These are phyloP conservation scores for Trichoderma erinaceum DNA, from an alignment of 495 filamentous ascomycete genomes.

Conservation along the genomic window DNA sequence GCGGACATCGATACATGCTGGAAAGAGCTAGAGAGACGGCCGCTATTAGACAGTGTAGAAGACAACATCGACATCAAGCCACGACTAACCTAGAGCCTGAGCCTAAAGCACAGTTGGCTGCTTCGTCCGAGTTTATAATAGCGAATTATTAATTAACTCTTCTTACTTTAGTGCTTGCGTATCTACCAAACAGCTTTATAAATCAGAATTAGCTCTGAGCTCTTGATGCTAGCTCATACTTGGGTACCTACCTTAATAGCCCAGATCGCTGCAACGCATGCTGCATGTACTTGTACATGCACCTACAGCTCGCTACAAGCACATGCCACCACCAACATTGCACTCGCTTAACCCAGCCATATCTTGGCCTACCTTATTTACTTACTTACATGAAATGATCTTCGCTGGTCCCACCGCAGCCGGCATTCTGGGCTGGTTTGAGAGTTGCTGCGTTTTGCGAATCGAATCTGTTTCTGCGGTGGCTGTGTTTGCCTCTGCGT, in stretches of 20 bases:
- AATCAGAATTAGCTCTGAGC: too few relatives aligned
- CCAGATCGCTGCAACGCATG: background rate
- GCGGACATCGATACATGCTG: background rate
- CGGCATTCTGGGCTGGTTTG: background rate
- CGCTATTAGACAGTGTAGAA: background rate
- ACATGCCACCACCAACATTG: background rate
- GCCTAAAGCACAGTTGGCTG: too few relatives aligned
- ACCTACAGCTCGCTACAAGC: background rate
- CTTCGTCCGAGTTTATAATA: too few relatives aligned
- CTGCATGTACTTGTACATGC: background rate
- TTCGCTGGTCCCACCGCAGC: constrained; percentile 3
- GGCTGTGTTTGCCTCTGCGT: background rate
- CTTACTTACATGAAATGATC: background rate
- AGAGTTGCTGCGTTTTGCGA: background rate
- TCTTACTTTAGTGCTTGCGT: too few relatives aligned
- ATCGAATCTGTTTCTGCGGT: background rate
- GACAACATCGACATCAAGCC: too few relatives aligned
- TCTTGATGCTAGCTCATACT: too few relatives aligned
- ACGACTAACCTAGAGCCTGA: too few relatives aligned
- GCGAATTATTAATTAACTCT: too few relatives aligned
- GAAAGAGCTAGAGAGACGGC: background rate
- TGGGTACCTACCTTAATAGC: too few relatives aligned
- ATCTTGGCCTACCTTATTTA: background rate
- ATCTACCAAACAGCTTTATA: too few relatives aligned
- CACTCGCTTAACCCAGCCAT: background rate